Percentiles rank a stretch among this genome's conserved stretches.
Conservation (phyloP, 306 rosid species). For the Argentina anserina region DNA sequence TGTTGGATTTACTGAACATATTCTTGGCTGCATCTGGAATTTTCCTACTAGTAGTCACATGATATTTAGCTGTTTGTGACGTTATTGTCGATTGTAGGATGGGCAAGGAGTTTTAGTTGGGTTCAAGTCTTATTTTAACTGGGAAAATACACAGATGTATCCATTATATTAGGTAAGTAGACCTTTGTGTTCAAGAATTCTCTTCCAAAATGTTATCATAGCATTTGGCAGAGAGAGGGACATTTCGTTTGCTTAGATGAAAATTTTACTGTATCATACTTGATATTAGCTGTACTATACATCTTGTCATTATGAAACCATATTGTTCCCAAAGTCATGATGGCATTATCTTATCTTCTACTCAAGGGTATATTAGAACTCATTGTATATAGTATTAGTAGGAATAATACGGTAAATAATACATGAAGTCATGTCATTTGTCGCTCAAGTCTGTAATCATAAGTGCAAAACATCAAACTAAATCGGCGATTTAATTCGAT, state of each 20-base stretch:
- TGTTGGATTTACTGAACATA: background rate
- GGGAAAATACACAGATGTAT: background rate
- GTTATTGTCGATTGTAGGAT: background rate
- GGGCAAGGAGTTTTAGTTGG: background rate
- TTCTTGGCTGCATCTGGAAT: background rate
- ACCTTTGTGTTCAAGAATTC: background rate
- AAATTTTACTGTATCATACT: background rate
- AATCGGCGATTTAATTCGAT: background rate
- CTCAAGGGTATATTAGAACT: background rate
- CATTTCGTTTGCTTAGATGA: background rate
- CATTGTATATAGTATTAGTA: too few relatives aligned
- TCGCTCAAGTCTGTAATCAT: background rate
- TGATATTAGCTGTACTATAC: background rate
- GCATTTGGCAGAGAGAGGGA: background rate
- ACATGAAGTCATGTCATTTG: background rate
- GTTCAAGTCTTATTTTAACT: background rate
- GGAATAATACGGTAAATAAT: background rate
- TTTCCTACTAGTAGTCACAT: background rate
- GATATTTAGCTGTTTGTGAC: background rate
- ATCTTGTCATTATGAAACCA: background rate
- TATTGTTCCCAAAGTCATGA: background rate
- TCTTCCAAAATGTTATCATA: conserved; percentile 4
- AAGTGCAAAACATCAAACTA: background rate
- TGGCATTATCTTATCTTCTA: background rate
- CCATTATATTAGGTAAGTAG: background rate